phyloP scores from a whole-genome alignment of 352 stramenopile genomes.

The Aphanomyces astaci region DNA sequence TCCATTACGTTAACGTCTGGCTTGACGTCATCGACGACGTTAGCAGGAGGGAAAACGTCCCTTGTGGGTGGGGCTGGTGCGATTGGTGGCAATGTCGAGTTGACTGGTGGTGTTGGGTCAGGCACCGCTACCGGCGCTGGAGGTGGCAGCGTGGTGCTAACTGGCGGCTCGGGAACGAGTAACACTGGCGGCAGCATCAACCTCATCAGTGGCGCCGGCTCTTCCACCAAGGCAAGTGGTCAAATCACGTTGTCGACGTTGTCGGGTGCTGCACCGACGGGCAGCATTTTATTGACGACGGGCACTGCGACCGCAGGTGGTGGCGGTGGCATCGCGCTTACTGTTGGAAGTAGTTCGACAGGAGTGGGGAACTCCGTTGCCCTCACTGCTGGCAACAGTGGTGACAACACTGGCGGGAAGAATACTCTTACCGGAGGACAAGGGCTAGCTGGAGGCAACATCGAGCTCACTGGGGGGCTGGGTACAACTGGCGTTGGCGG shows the following conservation, averaged over 20 bases:
- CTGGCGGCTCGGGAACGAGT: neutral
- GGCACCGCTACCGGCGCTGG: slow-evolving; percentile 20
- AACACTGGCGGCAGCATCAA: slow-evolving; percentile 11
- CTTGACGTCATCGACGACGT: neutral
- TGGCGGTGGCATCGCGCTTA: slow-evolving; percentile 5
- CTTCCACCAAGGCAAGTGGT: neutral
- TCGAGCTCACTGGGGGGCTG: slow-evolving; percentile 22
- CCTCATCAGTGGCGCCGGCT: slow-evolving; percentile 5
- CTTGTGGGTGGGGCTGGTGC: slow-evolving; percentile 10
- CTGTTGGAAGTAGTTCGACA: neutral
- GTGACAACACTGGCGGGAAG: slow-evolving; percentile 25
- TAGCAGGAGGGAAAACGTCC: slow-evolving; percentile 9
- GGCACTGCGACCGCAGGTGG: neutral
- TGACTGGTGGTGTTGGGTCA: slow-evolving; percentile 37
- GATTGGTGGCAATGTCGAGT: slow-evolving; percentile 26
- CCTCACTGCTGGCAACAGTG: slow-evolving; percentile 36
- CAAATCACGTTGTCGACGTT: slow-evolving; percentile 1
- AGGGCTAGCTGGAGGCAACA: slow-evolving; percentile 26
- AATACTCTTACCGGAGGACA: slow-evolving; percentile 21
- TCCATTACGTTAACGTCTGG: slow-evolving; percentile 26
- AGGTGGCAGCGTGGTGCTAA: slow-evolving; percentile 16
- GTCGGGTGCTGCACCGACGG: neutral
- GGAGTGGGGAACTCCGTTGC: slow-evolving; percentile 16
- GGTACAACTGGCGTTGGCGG: slow-evolving; percentile 7
- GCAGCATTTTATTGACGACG: neutral